Conservation (phyloP, 371 early-diverging fungal genomes). For the Amoeboaphelidium protococcarum region DNA sequence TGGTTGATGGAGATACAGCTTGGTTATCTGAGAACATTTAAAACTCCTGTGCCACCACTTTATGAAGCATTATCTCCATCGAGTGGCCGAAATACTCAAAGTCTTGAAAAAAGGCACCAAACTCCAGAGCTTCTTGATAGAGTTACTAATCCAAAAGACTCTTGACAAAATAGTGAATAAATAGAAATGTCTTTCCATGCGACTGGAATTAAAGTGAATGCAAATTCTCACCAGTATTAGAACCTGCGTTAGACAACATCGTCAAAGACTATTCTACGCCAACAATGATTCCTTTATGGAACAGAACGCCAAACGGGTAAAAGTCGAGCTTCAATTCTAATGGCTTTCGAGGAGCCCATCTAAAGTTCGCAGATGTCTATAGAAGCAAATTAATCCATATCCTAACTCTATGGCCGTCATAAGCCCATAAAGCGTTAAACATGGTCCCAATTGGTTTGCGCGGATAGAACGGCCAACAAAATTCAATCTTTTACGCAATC, state of each 20-base stretch:
- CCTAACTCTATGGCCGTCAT: constrained; percentile 34
- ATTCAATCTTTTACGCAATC: constrained; percentile 33
- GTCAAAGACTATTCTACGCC: constrained; percentile 44
- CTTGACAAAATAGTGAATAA: constrained; percentile 37
- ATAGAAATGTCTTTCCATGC: constrained; percentile 33
- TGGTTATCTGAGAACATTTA: constrained; percentile 11
- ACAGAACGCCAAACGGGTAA: constrained; percentile 45
- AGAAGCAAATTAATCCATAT: constrained; percentile 13
- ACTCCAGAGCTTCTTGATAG: constrained; percentile 25
- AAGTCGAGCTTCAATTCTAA: constrained; percentile 38
- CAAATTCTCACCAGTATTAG: constrained; percentile 6
- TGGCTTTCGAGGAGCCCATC: constrained; percentile 10
- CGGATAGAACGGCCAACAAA: constrained; percentile 29
- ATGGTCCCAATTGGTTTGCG: constrained; percentile 23
- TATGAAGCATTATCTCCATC: constrained; percentile 54
- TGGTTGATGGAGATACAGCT: constrained; percentile 11
- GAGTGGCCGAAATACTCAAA: constrained; percentile 55
- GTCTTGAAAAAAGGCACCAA: constrained; percentile 32
- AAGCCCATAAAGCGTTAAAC: constrained; percentile 39
- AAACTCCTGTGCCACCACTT: constrained; percentile 52
- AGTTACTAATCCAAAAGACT: constrained; percentile 21
- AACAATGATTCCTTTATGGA: constrained; percentile 41
- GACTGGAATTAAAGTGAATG: background rate
- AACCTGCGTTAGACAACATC: constrained; percentile 25
- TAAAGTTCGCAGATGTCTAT: constrained; percentile 19